Evolutionary conservation across 2,329 filamentous ascomycete genomes (phyloP).

Genomic region (Fusarium circinatum): DNA sequence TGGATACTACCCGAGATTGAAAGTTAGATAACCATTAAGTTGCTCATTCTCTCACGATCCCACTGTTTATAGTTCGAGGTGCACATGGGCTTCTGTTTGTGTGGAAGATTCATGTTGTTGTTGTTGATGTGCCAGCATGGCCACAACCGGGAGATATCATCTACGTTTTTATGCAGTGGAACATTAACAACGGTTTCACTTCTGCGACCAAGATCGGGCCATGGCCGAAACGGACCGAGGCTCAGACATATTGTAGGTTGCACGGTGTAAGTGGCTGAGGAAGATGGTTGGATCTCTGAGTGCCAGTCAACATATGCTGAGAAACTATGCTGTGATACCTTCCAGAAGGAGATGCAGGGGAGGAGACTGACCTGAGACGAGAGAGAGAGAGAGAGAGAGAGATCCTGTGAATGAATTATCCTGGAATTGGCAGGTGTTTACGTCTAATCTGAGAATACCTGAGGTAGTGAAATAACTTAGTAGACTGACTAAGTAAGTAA

Average conservation of each 20-base stretch:
- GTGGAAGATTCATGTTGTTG: background rate
- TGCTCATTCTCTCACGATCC: background rate
- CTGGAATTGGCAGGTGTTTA: background rate
- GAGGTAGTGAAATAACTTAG: background rate
- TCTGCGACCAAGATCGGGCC: conserved; percentile 24
- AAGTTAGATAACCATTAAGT: background rate
- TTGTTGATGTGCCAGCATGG: background rate
- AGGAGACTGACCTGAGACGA: background rate
- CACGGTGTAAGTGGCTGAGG: conserved; percentile 6
- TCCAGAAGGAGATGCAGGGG: conserved; percentile 26
- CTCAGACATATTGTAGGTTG: conserved; percentile 3
- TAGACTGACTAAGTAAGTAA: background rate
- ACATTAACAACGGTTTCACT: conserved; percentile 19
- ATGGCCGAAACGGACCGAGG: conserved; percentile 35
- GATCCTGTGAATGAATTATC: background rate
- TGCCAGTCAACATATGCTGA: background rate
- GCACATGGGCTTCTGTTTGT: background rate
- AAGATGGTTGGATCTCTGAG: conserved; percentile 4
- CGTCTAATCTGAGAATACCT: background rate
- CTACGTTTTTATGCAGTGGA: conserved; percentile 11
- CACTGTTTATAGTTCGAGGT: conserved; percentile 2
- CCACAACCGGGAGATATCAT: conserved; percentile 18
- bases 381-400: background rate
- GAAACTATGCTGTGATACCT: conserved; percentile 15
- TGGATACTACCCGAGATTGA: background rate